These are phyloP conservation scores for Claviceps maximensis DNA, from an alignment of 2,329 filamentous ascomycete genomes.

Conservation along the genomic window DNA sequence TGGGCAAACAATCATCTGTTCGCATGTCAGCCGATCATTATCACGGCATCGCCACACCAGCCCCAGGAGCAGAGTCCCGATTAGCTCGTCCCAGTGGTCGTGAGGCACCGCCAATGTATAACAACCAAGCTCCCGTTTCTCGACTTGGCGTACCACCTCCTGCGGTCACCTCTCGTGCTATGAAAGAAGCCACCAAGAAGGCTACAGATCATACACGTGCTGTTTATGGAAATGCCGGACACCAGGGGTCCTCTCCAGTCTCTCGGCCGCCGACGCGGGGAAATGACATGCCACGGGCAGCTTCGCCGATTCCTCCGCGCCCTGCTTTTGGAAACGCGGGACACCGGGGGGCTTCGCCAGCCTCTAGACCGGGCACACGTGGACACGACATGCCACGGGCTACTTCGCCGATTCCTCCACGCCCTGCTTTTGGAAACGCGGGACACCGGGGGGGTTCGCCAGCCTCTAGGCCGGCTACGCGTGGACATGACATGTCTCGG, in stretches of 20 bases:
- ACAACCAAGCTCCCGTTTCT: conserved; percentile 50
- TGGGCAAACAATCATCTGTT: conserved; percentile 63
- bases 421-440: neutral
- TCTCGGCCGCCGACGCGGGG: conserved; percentile 48
- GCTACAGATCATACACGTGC: conserved; percentile 72
- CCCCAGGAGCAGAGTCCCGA: conserved; percentile 34
- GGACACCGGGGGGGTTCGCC: conserved; percentile 19
- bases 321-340: conserved; percentile 9
- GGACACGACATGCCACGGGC: neutral
- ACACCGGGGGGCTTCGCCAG: neutral
- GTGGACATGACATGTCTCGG: conserved; percentile 45
- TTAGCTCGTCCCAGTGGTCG: conserved; percentile 29
- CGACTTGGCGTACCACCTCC: conserved; percentile 79
- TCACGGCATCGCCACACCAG: conserved; percentile 81
- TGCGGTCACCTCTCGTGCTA: conserved; percentile 82
- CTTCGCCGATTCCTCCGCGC: conserved; percentile 57
- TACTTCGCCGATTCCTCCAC: neutral
- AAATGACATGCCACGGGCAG: conserved; percentile 42
- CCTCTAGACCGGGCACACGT: neutral
- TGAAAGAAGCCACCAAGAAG: conserved; percentile 89
- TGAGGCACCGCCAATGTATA: conserved; percentile 65
- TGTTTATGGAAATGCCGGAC: conserved; percentile 42
- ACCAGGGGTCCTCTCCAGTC: conserved; percentile 23
- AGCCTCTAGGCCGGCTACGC: conserved; percentile 43
- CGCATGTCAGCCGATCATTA: conserved; percentile 95